Base-by-base conservation (phyloP, 345 rosid genomes). In the Orychophragmus violaceus region DNA sequence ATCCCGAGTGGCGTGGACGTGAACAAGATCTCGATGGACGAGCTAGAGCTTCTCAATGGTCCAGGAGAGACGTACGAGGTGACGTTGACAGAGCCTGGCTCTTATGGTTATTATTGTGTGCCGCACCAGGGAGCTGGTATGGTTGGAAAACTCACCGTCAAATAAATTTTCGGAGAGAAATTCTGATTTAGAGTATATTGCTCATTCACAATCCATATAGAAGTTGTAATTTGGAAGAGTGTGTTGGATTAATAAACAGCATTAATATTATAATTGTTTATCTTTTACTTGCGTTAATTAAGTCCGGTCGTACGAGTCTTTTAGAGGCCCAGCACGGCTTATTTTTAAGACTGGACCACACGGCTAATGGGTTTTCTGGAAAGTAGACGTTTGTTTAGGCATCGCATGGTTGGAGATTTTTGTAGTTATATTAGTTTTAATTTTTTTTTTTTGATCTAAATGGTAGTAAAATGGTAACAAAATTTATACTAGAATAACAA, bases 51-150 rank as follows among this genome's bases (percentile, higher is more conserved):
- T 13, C 82, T 93, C 12, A 93, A 93, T 45, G 89, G 22, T 24
- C 68, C 87, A 0, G 98, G 93, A 8, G 98, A 93, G 62, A 74
- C 36, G n/a, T 93, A 67, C 59, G 72, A 70, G 42, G 88, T 93
- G 39, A 81, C 86, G 61, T 73, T 93, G 83, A 81, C 79, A 8
- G 91, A 74, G 68, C 88, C 88, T 75, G 98, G 98, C 3, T 61
- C 68, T 5, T 92, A 92, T 82, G 5, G 59, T 59, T 87, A 89
- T 87, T 92, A 80, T 82, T 92, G 98, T 62, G 19, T 79, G 11
- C 96, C 98, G 9, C 98, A 92, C 77, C 96, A 84, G 80, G 96
- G 96, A 37, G 96, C 95, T 68, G 96, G 98, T 68, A 92, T 92
- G 98, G 81, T 67, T 0, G 98, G 95, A 8, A 84, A 89, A 75